Evolutionary conservation across 345 rosid species (phyloP), one percentile per base, ranked within the genome.

Genomic region (Acer yangbiense): DNA sequence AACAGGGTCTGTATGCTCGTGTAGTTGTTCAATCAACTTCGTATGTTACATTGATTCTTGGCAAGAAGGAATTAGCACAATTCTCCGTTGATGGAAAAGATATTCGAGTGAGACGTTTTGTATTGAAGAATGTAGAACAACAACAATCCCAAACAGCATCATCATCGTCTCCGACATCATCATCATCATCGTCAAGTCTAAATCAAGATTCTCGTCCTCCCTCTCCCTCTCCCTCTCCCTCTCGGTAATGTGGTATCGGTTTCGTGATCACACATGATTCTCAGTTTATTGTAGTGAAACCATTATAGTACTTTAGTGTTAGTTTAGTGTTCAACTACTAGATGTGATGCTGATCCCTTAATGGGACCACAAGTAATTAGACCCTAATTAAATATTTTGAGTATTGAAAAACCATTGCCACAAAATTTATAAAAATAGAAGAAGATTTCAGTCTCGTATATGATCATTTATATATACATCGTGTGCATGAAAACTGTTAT

Each of bases 31-130:
- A 32, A 0, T 77, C 83, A 39, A 50, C n/a, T 3, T 43, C 72
- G 4, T 73, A 68, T 62, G 1, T 80, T 66, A 9, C n/a, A 0
- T 23, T 11, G 65, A 73, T 84, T 79, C 75, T 81, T 18, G 77
- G 79, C 8, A 68, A 46, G 18, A 63, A 57, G 3, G 68, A 44
- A n/a, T 0, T 69, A 11, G 69, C 64, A 27, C 78, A 76, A 25
- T 57, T 79, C n/a, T 43, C 67, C 17, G 66, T 58, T 17, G 41
- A 58, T 32, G 83, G 83, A 35, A 81, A 52, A 52, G 79, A 74
- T 71, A 69, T 75, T 58, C 61, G 82, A 62, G 73, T 65, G 25
- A 75, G 82, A 48, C 54, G 67, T 18, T 74, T 62, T 57, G 41
- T 68, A 58, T 48, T 68, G 10, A 67, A 72, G 25, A 5, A 13